Evolutionary conservation across 2,329 filamentous ascomycete genomes (phyloP), one percentile per base, ranked within the genome.

Genomic region (Juglanconis sp.): DNA sequence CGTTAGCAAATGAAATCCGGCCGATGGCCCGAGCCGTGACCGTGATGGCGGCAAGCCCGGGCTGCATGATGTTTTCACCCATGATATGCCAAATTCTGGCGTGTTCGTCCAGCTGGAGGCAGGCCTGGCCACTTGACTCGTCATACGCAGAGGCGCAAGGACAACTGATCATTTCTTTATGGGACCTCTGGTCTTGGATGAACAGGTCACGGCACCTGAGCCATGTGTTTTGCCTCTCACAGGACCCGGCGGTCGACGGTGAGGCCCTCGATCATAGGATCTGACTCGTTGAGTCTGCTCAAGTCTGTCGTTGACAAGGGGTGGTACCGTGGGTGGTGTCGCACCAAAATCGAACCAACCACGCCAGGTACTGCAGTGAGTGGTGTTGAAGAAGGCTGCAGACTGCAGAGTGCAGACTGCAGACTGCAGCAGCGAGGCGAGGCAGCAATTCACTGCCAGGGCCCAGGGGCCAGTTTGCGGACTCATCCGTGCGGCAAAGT

Each of bases 81-180:
- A 15, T 53, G 7, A 34, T 53, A 44, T 13, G 3, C 38, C 38
- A 47, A 53, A 52, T 53, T 35, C 36, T 51, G 48, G 47, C 34
- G 47, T 47, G 51, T 46, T 52, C 46, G 40, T 36, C 34, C 53
- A 9, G 34, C 15, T 11, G n/a, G 44, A 48, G 24, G 17, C 7
- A 6, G 36, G 17, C 30, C n/a, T 44, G 44, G 50, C 57, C 57
- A 57, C 53, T 60, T 63, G 57, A 60, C 51, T 38, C 44, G 53
- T 54, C 47, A 53, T 17, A 36, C 15, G 30, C 24, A 32, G 9
- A 34, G 34, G 57, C 24, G 35, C 57, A 60, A 30, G 35, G 46
- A 53, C 51, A 31, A 32, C 35, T 35, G 34, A 36, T 35, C 32
- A 50, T 36, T 13, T 15, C 44, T 54, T 48, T 57, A 60, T 35